Conservation (phyloP, 805 yeast species). For the Zygoascus tannicola region DNA sequence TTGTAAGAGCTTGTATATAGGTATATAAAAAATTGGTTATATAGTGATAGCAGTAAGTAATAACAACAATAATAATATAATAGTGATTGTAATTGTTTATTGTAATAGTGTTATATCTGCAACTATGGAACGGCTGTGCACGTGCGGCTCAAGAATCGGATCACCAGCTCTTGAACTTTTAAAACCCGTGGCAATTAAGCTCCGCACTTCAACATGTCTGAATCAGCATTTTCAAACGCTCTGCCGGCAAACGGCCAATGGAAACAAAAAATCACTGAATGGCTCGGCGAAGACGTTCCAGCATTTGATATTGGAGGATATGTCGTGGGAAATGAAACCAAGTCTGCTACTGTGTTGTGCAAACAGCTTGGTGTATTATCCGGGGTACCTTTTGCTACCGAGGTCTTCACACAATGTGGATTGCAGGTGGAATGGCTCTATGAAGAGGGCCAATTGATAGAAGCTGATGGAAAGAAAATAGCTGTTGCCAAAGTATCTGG, state of each 20-base stretch:
- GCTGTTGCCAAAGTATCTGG: constrained; percentile 74
- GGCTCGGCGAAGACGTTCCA: constrained; percentile 84
- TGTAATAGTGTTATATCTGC: no score
- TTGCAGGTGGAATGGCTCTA: constrained; percentile 63
- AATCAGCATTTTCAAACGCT: constrained; percentile 17
- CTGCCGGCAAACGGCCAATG: constrained; percentile 72
- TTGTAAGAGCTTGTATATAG: background rate
- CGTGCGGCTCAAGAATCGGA: no score
- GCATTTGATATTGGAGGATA: constrained; percentile 90
- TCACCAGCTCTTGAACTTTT: no score
- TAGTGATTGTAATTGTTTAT: no score
- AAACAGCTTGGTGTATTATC: constrained; percentile 71
- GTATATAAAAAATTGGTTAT: background rate
- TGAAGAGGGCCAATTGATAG: constrained; percentile 56
- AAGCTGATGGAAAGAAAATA: constrained; percentile 40
- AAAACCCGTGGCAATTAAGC: no score
- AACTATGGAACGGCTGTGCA: no score
- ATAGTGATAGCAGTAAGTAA: background rate
- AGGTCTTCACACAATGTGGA: constrained; percentile 70
- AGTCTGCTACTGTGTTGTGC: constrained; percentile 71
- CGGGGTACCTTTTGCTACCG: constrained; percentile 85
- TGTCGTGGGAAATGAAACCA: constrained; percentile 74
- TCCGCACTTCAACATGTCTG: background rate
- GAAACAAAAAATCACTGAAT: constrained; percentile 67
- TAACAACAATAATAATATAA: no score